phyloP scores from a whole-genome alignment of 2,329 filamentous ascomycete species.

The Trichoderma sp. region DNA sequence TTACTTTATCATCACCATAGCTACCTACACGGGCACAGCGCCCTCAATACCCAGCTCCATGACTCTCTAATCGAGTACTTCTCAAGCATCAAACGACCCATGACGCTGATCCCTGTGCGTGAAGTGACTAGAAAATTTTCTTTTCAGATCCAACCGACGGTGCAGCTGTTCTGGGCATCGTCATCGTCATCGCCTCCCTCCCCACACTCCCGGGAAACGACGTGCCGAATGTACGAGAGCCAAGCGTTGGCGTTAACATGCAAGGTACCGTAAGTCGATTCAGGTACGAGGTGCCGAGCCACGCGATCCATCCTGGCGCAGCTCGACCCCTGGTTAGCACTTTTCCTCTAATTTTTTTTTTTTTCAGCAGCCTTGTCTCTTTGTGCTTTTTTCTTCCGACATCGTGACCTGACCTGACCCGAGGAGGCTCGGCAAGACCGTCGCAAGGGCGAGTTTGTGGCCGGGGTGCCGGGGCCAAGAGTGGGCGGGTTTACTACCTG shows the following conservation, averaged over 20 bases:
- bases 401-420: constrained; percentile 18
- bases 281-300: constrained; percentile 11
- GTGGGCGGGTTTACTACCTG: neutral
- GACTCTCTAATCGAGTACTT: neutral
- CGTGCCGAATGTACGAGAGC: neutral
- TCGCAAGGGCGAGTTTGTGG: neutral
- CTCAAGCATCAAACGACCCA: constrained; percentile 14
- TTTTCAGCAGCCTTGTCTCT: too few relatives aligned
- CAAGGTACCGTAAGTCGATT: neutral
- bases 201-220: neutral
- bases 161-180: constrained; percentile 7
- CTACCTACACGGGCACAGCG: neutral
- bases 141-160: neutral
- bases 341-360: neutral
- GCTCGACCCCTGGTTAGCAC: neutral
- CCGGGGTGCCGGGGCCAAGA: too few relatives aligned
- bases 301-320: neutral
- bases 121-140: neutral
- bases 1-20: neutral
- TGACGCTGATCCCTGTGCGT: neutral
- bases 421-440: constrained; percentile 11
- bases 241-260: too few relatives aligned
- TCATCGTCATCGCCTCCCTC: neutral
- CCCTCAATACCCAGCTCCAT: neutral
- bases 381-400: neutral